phyloP scores from a whole-genome alignment of 2,329 filamentous ascomycete genomes.

The Aaosphaeria pasadenensis region DNA sequence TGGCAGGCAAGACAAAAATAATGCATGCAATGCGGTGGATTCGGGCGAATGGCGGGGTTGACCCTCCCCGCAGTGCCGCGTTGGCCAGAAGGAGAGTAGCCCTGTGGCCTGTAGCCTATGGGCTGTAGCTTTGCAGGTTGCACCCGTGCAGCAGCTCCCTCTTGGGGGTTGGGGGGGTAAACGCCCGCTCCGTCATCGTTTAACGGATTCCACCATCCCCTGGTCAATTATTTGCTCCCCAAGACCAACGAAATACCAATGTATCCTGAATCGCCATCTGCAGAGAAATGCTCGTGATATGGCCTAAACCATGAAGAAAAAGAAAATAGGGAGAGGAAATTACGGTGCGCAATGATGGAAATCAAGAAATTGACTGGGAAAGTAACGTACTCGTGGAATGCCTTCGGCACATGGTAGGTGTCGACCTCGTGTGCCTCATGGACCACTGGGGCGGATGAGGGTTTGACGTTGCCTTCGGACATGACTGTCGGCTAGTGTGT shows the following conservation, averaged over 20 bases:
- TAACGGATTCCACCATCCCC: too few species aligned
- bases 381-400: slow-evolving; percentile 39
- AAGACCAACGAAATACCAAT: too few species aligned
- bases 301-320: not conserved
- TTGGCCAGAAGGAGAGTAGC: slow-evolving; percentile 1
- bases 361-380: slow-evolving; percentile 17
- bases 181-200: too few species aligned
- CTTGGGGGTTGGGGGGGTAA: too few species aligned
- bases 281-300: too few species aligned
- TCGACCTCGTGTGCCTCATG: slow-evolving; percentile 74
- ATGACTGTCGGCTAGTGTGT: slow-evolving; percentile 22
- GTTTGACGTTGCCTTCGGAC: slow-evolving; percentile 45
- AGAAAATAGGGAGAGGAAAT: not conserved
- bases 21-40: slow-evolving; percentile 7
- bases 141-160: too few species aligned
- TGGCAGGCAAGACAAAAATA: too few species aligned
- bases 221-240: too few species aligned
- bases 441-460: slow-evolving; percentile 51
- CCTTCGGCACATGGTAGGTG: slow-evolving; percentile 63
- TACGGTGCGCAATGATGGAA: not conserved
- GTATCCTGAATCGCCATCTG: too few species aligned
- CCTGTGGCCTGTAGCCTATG: not conserved
- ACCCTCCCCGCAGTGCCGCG: slow-evolving; percentile 23
- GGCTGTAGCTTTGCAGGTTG: not conserved
- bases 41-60: slow-evolving; percentile 24